Evolutionary conservation across 2,329 filamentous ascomycete species (phyloP), one percentile per base, ranked within the genome.

Genomic region (Cercospora brassicicola): DNA sequence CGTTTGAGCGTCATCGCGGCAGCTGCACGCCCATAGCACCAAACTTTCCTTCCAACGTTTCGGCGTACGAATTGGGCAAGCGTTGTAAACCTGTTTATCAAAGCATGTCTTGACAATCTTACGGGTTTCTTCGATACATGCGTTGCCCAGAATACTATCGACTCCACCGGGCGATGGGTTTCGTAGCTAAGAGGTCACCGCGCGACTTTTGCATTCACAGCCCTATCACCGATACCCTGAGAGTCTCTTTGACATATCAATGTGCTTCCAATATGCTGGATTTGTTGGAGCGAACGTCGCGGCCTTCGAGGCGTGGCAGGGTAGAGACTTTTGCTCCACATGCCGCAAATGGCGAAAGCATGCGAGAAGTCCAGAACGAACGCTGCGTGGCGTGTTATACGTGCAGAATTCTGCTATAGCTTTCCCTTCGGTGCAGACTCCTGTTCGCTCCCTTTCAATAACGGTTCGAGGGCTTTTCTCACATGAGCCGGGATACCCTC

Each of bases 401-500:
- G 13, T 15, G 36, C 23, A n/a, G 15, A 26, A 8, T 55, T 28
- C 48, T 55, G 48, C 48, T 56, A 74, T 26, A 75, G 62, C 65
- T 73, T 75, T 42, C 68, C 59, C 62, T 71, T 73, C 3, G 62
- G 48, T 23, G 62, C 61, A 11, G 69, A 70, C 60, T 73, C 72
- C 39, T 75, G 72, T 60, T 74, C 75, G 59, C 73, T 73, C 31
- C 74, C 72, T 18, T 67, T 73, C 61, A 78, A 65, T 9, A 78
- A 69, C 28, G 64, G 67, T 62, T 69, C 67, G 13, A 84, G 72
- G 5, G 80, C 84, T 30, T 73, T 75, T 77, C 81, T 88, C 76
- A 93, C 80, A 61, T 80, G 81, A 7, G 81, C 75, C 56, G 82
- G 84, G 87, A 95, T 92, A 6, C 90, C 91, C 26, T 84, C 81